Evolutionary conservation across 1,284 basidiomycete species (phyloP), one percentile per base, ranked within the genome.

Genomic region (Leccinum huronense): DNA sequence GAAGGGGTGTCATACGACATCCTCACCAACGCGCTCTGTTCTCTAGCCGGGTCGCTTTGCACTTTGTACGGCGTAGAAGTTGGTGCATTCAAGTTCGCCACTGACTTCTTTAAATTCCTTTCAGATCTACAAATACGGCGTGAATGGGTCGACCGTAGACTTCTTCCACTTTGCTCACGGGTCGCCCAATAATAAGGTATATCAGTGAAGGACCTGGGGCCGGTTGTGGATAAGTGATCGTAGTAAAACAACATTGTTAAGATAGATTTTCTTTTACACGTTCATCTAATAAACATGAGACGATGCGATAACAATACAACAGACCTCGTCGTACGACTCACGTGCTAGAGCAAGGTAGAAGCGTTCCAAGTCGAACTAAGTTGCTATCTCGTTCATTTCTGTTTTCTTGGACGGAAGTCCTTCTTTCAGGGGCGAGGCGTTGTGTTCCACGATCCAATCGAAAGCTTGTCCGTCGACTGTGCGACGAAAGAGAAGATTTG

Each of bases 131-230:
- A 90, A 94, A 76, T 93, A 94, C 72, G 95, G 95, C 42, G 89
- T 98, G 64, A 88, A 87, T 67, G 94, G 89, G 30, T 92, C 90
- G 27, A 93, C 91, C 68, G 95, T 99, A 57, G 91, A 97, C 81
- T 99, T 99, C 83, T 97, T 96, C 90, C 94, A 95, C 79, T 98
- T 97, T 79, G 88, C 89, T 58, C 81, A 90, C 61, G 88, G 88
- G 78, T 84, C 14, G 61, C 66, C 33, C 63, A 58, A 3, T 75
- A 62, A 58, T 59, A 48, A n/a, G 27, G 38, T 30, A 34, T 31
- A 13, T 40, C 5, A 1, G 36, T 62, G 19, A 19, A 51, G 42
- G 60, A 54, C 54, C 11, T n/a, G 13, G 36, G 54, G 51, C 36
- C 13, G 23, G 19, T 13, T 57, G 60, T 66, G 65, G 27, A 9